Evolutionary conservation across 148 eudicot species (phyloP).

Genomic region (Spergularia bocconei): DNA sequence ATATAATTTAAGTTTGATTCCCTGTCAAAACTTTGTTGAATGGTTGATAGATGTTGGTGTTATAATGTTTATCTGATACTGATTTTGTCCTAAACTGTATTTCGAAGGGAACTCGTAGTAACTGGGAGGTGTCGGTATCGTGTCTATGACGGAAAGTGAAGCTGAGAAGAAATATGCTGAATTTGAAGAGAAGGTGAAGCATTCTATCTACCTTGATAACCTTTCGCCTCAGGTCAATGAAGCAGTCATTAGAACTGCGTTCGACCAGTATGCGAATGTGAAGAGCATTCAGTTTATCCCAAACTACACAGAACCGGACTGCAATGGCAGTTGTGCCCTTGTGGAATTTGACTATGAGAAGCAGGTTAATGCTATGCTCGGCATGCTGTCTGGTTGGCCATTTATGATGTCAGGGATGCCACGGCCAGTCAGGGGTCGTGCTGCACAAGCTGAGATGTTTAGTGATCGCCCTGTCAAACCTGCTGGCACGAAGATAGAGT

Average conservation of each 20-base stretch:
- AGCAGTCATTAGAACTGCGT: slow-evolving; percentile 45
- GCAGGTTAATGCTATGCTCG: slow-evolving; percentile 37
- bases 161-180: slow-evolving; percentile 49
- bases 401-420: slow-evolving; percentile 88
- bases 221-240: slow-evolving; percentile 59
- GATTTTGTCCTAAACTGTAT: neutral
- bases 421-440: slow-evolving; percentile 65
- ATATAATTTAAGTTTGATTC: too few relatives aligned
- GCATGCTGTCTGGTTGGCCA: slow-evolving; percentile 29
- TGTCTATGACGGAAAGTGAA: slow-evolving; percentile 34
- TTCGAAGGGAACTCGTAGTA: neutral
- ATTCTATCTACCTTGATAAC: slow-evolving; percentile 67
- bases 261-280: slow-evolving; percentile 57
- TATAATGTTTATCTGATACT: neutral
- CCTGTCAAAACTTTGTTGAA: too few relatives aligned
- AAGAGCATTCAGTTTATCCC: slow-evolving; percentile 42
- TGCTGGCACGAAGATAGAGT: slow-evolving; percentile 33
- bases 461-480: slow-evolving; percentile 65
- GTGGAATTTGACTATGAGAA: slow-evolving; percentile 52
- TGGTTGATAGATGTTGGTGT: neutral
- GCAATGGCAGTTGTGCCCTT: slow-evolving; percentile 40
- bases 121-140: neutral
- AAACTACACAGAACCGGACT: slow-evolving; percentile 37
- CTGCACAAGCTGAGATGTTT: slow-evolving; percentile 61
- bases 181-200: slow-evolving; percentile 59